Percentiles rank a stretch among this genome's conserved stretches.
phyloP scores from a whole-genome alignment of 148 eudicot genomes.

The Arctostaphylos glauca region DNA sequence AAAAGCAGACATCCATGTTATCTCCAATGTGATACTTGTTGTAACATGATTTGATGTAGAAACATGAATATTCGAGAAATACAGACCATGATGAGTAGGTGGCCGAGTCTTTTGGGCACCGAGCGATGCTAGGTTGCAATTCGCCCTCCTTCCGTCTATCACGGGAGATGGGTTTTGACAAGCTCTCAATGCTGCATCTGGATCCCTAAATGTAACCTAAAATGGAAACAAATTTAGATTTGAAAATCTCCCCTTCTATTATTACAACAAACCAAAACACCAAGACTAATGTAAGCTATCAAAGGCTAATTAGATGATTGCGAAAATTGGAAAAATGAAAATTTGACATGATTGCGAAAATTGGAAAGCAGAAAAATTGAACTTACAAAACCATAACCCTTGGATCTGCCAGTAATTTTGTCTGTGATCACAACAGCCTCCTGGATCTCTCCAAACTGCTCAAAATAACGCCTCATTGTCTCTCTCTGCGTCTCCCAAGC shows the following conservation, averaged over 20 bases:
- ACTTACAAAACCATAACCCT: conserved; percentile 40
- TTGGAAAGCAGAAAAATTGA: neutral
- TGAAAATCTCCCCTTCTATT: neutral
- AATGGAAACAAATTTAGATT: neutral
- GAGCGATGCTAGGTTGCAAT: conserved; percentile 57
- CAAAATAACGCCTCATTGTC: conserved; percentile 27
- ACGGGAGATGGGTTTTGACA: conserved; percentile 56
- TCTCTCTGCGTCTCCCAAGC: conserved; percentile 38
- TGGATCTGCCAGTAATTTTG: conserved; percentile 35
- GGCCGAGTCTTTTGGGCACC: conserved; percentile 48
- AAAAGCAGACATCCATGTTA: neutral
- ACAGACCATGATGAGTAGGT: conserved; percentile 21
- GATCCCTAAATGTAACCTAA: conserved; percentile 60
- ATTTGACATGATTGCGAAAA: neutral
- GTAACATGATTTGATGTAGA: neutral
- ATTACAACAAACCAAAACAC: neutral
- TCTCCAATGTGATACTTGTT: neutral
- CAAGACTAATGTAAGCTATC: neutral
- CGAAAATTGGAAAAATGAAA: neutral
- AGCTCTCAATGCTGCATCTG: conserved; percentile 60
- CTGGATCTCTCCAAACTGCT: conserved; percentile 35
- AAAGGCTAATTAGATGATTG: neutral
- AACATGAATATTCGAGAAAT: neutral
- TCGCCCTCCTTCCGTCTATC: conserved; percentile 59
- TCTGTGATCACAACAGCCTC: conserved; percentile 43